Percentiles rank a stretch among this genome's conserved stretches.
These are phyloP conservation scores for Hypoxylon sp. DNA, from an alignment of 2,329 filamentous ascomycete genomes.

Conservation along the genomic window DNA sequence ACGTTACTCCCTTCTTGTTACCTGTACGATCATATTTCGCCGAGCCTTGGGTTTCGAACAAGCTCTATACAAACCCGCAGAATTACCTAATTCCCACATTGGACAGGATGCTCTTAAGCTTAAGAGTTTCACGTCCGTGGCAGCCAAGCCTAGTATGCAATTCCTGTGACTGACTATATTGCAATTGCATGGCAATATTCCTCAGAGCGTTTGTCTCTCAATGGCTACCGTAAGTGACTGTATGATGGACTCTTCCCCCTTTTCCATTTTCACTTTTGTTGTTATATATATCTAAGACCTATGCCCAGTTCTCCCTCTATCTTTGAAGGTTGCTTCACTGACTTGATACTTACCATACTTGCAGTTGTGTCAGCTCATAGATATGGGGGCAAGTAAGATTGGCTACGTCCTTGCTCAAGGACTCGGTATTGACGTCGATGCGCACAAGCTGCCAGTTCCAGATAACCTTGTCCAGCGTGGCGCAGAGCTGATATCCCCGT, in stretches of 20 bases:
- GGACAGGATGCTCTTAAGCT: background rate
- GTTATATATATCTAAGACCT: background rate
- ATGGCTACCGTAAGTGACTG: background rate
- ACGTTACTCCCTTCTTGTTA: background rate
- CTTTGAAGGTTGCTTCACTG: background rate
- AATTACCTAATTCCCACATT: background rate
- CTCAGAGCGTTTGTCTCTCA: background rate
- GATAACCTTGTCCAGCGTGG: conserved; percentile 6
- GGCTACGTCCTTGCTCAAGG: background rate
- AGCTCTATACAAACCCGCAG: background rate
- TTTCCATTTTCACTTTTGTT: background rate
- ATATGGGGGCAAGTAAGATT: background rate
- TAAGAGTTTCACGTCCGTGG: background rate
- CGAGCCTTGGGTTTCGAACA: background rate
- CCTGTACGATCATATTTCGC: background rate
- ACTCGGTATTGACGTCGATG: background rate
- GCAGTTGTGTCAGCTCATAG: background rate
- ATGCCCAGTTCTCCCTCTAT: too few species aligned
- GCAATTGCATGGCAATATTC: background rate
- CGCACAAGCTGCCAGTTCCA: background rate
- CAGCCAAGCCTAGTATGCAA: background rate
- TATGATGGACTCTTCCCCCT: background rate
- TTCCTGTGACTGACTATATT: background rate
- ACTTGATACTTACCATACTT: background rate
- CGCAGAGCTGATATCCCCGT: conserved; percentile 7